These are phyloP conservation scores for Biscogniauxia marginata DNA, from an alignment of 2,329 filamentous ascomycete genomes.

Conservation along the genomic window DNA sequence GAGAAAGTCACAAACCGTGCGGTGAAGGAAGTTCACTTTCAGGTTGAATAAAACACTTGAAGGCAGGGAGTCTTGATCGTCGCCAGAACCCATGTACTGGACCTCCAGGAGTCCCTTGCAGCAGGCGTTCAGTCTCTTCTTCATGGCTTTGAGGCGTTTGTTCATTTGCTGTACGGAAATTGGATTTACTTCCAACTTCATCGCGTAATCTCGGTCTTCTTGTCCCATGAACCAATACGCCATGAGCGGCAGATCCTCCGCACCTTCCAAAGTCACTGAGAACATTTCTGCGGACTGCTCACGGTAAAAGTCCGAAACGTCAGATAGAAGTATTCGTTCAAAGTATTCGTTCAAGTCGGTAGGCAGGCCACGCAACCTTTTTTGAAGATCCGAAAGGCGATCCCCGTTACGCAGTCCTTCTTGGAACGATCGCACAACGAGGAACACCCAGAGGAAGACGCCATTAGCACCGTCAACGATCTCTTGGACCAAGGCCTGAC, in stretches of 20 bases:
- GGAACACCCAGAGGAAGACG: constrained; percentile 6
- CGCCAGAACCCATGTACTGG: background rate
- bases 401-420: constrained; percentile 1
- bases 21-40: constrained; percentile 2
- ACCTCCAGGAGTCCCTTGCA: constrained; percentile 5
- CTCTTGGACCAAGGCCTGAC: background rate
- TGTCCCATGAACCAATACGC: constrained; percentile 1
- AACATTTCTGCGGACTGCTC: background rate
- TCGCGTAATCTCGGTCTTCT: background rate
- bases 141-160: background rate
- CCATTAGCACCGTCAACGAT: background rate
- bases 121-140: constrained; percentile 1
- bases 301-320: background rate
- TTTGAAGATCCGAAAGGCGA: background rate
- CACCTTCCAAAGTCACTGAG: background rate
- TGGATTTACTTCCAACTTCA: background rate
- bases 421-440: constrained; percentile 1
- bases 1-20: constrained; percentile 1
- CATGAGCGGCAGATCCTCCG: background rate
- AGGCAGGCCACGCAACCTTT: background rate
- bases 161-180: background rate
- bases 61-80: background rate
- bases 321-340: background rate
- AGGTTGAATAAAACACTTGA: background rate
- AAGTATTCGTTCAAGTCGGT: background rate